Percentiles rank a stretch among this genome's conserved stretches.
These are phyloP conservation scores for Debaryomyces sp. DNA, from an alignment of 1,139 yeast species.

Conservation along the genomic window DNA sequence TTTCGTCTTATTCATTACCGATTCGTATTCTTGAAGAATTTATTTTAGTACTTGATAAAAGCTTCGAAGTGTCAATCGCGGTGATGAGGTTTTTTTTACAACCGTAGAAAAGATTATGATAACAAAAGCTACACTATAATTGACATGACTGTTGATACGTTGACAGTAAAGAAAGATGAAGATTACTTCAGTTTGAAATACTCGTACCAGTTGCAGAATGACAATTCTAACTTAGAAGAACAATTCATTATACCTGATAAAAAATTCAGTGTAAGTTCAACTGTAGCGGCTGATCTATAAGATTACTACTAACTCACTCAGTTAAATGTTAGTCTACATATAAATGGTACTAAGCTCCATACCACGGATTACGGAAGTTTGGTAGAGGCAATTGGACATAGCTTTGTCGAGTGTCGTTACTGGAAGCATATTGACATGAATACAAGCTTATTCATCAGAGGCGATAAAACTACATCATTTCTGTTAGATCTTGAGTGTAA, in stretches of 20 bases:
- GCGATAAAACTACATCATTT: slow-evolving; percentile 12
- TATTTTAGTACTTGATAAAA: background rate
- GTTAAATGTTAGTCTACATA: slow-evolving; percentile 14
- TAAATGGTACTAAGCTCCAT: slow-evolving; percentile 18
- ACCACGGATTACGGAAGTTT: slow-evolving; percentile 15
- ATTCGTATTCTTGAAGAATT: background rate
- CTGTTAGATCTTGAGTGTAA: slow-evolving; percentile 23
- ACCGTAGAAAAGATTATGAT: background rate
- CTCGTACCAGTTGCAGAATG: slow-evolving; percentile 5
- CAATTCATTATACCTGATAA: slow-evolving; percentile 14
- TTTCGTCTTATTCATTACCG: slow-evolving; percentile 6
- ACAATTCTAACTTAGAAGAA: background rate
- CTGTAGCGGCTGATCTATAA: background rate
- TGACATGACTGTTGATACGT: background rate
- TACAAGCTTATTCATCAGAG: slow-evolving; percentile 14
- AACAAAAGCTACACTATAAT: background rate
- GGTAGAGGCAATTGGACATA: slow-evolving; percentile 15
- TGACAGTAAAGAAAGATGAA: slow-evolving; percentile 13
- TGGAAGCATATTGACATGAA: slow-evolving; percentile 24
- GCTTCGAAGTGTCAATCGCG: background rate
- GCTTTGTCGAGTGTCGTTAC: slow-evolving; percentile 11
- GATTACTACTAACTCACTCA: slow-evolving; percentile 10
- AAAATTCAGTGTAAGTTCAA: slow-evolving; percentile 16
- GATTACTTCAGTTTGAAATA: slow-evolving; percentile 18
- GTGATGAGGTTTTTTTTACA: slow-evolving; percentile 4